A percentile compares a stretch with the other conserved stretches of the same genome.
phyloP scores from a whole-genome alignment of 805 yeast species.

The Groenewaldozyma salmanticensis region DNA sequence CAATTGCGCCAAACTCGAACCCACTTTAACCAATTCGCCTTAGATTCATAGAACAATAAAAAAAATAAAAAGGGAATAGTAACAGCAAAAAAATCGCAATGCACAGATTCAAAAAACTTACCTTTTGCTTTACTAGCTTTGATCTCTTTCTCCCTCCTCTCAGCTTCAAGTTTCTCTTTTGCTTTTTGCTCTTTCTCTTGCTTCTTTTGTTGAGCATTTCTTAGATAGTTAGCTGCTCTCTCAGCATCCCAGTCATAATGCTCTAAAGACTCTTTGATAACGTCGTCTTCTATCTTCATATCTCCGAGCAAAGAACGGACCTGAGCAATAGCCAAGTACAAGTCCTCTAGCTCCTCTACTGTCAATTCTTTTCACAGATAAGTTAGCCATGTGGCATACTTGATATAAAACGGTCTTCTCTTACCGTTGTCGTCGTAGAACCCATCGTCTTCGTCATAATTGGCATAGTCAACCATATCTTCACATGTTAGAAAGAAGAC shows the following conservation, averaged over 20 bases:
- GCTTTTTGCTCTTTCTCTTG: slow-evolving; percentile 12
- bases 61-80: too few species aligned
- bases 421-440: slow-evolving; percentile 15
- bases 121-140: slow-evolving; percentile 8
- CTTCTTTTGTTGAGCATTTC: slow-evolving; percentile 21
- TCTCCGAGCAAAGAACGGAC: slow-evolving; percentile 21
- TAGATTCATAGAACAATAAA: too few species aligned
- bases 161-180: too few species aligned
- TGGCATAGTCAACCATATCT: slow-evolving; percentile 10
- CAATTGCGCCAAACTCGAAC: too few species aligned
- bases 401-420: too few species aligned
- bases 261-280: slow-evolving; percentile 51
- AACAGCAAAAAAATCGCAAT: too few species aligned
- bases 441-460: slow-evolving; percentile 14
- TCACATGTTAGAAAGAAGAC: background rate
- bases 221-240: slow-evolving; percentile 39
- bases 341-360: slow-evolving; percentile 11
- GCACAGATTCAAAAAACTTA: too few species aligned
- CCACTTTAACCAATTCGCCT: too few species aligned
- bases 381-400: too few species aligned
- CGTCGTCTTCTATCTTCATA: slow-evolving; percentile 38
- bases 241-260: slow-evolving; percentile 47
- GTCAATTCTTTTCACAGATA: background rate
- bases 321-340: slow-evolving; percentile 16
- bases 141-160: slow-evolving; percentile 6